Percentiles rank a stretch among this genome's conserved stretches.
These are phyloP conservation scores for Kurtzmaniella quercitrusa DNA, from an alignment of 1,139 yeast genomes.

Conservation along the genomic window DNA sequence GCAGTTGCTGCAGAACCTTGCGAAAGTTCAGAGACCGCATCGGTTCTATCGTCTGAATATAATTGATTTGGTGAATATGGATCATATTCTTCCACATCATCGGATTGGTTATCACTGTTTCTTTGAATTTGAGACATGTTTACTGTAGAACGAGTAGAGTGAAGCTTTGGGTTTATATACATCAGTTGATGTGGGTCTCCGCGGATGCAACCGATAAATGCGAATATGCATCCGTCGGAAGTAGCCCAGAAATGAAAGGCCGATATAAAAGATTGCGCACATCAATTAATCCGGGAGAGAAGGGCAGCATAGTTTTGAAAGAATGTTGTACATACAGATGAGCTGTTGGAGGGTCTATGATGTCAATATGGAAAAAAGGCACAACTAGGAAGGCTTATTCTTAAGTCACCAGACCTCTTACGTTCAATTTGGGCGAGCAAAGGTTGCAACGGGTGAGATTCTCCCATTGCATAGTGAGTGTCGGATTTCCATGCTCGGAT, in stretches of 20 bases:
- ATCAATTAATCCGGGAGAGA: not conserved
- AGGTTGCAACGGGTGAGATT: not conserved
- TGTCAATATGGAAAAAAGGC: not conserved
- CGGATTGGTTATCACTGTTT: not conserved
- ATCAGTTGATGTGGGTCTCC: not conserved
- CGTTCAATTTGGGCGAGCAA: not conserved
- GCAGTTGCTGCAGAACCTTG: slow-evolving; percentile 9
- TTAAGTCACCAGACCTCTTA: no score
- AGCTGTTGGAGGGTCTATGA: not conserved
- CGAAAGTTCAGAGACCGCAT: slow-evolving; percentile 41
- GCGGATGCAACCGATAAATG: not conserved
- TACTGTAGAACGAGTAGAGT: no score
- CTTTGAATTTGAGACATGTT: not conserved
- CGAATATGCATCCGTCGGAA: not conserved
- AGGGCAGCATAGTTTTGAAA: not conserved
- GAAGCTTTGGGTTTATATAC: not conserved
- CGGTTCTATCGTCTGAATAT: slow-evolving; percentile 21
- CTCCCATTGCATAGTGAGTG: not conserved
- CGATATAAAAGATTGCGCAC: not conserved
- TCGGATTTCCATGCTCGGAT: not conserved
- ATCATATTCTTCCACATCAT: slow-evolving; percentile 3
- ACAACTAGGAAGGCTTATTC: no score
- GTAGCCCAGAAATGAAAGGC: not conserved
- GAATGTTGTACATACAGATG: not conserved
- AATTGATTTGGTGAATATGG: slow-evolving; percentile 5